Base-by-base conservation (phyloP, 805 yeast species). In the Ogataea chonburiensis region DNA sequence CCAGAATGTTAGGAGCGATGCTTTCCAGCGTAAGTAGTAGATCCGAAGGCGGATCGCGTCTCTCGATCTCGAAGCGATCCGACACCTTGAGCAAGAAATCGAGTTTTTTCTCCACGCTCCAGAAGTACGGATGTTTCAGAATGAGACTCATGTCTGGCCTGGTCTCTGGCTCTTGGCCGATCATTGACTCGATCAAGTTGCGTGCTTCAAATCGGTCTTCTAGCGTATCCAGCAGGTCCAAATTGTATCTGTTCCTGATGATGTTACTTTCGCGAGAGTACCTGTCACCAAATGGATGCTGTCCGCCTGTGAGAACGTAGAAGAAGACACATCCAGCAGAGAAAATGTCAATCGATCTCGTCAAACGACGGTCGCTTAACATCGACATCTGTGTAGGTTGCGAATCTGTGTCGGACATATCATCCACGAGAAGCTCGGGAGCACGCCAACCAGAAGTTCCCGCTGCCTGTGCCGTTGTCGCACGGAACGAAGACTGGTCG, bases 371-470 rank as follows among this genome's bases (percentile, higher is more conserved):
- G 28, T 66, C 67, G 15, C 31, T 37, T n/a, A 35, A 14, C 16
- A 19, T 8, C 5, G 28, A 25, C 5, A 39, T 37, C 17, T 38
- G 46, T 2, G 44, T 23, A 5, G 29, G 23, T n/a, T 28, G 38
- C 0, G 49, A 27, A 20, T 29, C 63, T 3, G 50, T 37, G 18
- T 64, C 59, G 8, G 48, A 35, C 14, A 20, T 15, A 15, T 59
- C 68, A 27, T 70, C 75, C 16, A 73, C 58, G 23, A 86, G 61
- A 21, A 86, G 60, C 53, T 93, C 98, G 0, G 98, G 98, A 0
- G 99, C 98, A 50, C 97, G 74, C 98, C 98, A 93, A 3, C 99
- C 99, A 3, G 93, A 77, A 0, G 98, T 93, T 2, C 98, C 98
- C 0, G 97, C 95, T 13, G 95, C 94, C 52, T 87, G 81, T 21